These are phyloP conservation scores for Rachicladosporium sp. DNA, from an alignment of 2,329 filamentous ascomycete genomes.

Conservation along the genomic window DNA sequence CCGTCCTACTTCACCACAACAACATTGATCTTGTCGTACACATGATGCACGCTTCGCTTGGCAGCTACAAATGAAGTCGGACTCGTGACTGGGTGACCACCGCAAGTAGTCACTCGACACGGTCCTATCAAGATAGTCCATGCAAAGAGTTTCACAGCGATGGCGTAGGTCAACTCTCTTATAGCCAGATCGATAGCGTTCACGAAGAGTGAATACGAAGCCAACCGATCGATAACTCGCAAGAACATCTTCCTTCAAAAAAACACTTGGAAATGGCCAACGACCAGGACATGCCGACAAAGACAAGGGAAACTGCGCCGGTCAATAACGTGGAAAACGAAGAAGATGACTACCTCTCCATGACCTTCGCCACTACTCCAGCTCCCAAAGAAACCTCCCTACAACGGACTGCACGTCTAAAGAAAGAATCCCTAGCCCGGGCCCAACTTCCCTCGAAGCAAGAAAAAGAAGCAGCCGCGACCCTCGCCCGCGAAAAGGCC, in stretches of 20 bases:
- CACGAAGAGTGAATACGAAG: no score
- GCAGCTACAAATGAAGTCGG: background rate
- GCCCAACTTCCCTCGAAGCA: slow-evolving; percentile 61
- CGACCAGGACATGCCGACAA: no score
- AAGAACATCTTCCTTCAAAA: no score
- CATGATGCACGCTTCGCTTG: background rate
- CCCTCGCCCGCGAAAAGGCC: slow-evolving; percentile 59
- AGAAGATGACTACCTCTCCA: slow-evolving; percentile 94
- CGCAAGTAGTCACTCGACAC: background rate
- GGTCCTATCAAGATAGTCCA: no score
- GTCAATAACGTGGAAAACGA: slow-evolving; percentile 39
- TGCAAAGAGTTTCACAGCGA: no score
- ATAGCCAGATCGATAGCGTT: no score
- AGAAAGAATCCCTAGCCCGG: slow-evolving; percentile 48
- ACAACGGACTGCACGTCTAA: slow-evolving; percentile 44
- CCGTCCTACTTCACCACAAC: background rate
- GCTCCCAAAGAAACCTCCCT: slow-evolving; percentile 44
- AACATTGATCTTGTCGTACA: background rate
- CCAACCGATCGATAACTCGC: no score
- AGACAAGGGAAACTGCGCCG: no score
- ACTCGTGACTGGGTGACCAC: background rate
- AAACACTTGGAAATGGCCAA: no score
- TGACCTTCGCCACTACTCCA: slow-evolving; percentile 52
- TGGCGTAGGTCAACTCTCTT: no score
- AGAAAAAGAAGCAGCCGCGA: slow-evolving; percentile 64